Conservation (phyloP, 805 yeast genomes). For the Kregervanrija fluxuum region DNA sequence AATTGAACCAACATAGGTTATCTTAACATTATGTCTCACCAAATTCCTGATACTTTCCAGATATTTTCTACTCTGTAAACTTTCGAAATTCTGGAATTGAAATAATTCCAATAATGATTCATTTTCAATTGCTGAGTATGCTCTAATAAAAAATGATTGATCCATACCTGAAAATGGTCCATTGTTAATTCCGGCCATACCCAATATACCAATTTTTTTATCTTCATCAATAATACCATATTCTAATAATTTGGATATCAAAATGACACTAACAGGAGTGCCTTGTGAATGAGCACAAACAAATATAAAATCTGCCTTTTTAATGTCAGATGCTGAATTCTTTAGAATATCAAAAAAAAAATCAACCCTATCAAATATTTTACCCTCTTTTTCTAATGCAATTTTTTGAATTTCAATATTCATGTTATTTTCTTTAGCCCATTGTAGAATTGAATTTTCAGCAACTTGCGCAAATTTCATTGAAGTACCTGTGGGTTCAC, state of each 20-base stretch:
- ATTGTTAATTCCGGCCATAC: conserved; percentile 93
- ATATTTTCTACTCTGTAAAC: conserved; percentile 65
- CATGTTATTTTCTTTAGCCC: conserved; percentile 44
- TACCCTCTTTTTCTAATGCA: conserved; percentile 92
- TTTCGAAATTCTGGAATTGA: conserved; percentile 74
- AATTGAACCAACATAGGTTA: conserved; percentile 79
- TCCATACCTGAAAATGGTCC: conserved; percentile 94
- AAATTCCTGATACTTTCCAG: conserved; percentile 59
- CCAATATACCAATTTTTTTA: conserved; percentile 61
- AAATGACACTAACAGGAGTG: conserved; percentile 78
- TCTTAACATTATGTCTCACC: conserved; percentile 63
- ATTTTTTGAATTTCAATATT: conserved; percentile 69
- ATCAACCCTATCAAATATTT: conserved; percentile 76
- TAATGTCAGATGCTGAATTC: conserved; percentile 46
- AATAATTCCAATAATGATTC: conserved; percentile 82
- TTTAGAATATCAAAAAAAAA: conserved; percentile 66
- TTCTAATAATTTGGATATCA: conserved; percentile 67
- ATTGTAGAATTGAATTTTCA: conserved; percentile 63
- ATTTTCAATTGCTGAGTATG: conserved; percentile 84
- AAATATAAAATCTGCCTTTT: conserved; percentile 72
- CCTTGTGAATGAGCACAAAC: conserved; percentile 97
- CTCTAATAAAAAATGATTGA: conserved; percentile 73
- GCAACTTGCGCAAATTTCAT: conserved; percentile 86
- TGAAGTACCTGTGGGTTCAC: conserved; percentile 96
- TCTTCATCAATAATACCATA: conserved; percentile 40